A percentile compares a stretch with the other conserved stretches of the same genome.
phyloP scores from a whole-genome alignment of 805 yeast species.

The Candida maesae region DNA sequence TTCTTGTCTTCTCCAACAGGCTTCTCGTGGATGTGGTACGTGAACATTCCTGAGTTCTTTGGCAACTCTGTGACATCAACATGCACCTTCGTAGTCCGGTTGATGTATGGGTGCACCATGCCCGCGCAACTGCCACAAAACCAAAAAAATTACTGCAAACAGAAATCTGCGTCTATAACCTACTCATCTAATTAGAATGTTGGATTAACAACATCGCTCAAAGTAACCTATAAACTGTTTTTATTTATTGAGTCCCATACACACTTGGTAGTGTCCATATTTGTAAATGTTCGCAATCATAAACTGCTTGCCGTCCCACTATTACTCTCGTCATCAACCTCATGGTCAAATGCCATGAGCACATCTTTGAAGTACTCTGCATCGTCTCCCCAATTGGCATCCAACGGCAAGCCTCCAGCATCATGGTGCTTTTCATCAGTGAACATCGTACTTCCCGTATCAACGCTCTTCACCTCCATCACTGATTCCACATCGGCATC shows the following conservation, averaged over 20 bases:
- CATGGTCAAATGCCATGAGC: constrained; percentile 34
- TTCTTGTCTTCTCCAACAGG: constrained; percentile 47
- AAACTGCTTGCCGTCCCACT: not conserved
- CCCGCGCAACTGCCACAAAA: too few species aligned
- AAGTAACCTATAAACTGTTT: too few species aligned
- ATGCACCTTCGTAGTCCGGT: constrained; percentile 61
- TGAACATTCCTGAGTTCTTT: constrained; percentile 60
- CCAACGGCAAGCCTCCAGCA: too few species aligned
- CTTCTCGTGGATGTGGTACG: constrained; percentile 62
- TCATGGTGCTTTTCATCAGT: constrained; percentile 2
- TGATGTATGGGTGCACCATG: too few species aligned
- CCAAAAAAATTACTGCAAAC: too few species aligned
- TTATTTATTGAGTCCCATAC: too few species aligned
- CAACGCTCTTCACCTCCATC: constrained; percentile 8
- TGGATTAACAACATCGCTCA: too few species aligned
- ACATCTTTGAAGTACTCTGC: constrained; percentile 28
- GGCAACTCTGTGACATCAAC: constrained; percentile 72
- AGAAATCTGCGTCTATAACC: too few species aligned
- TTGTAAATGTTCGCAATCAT: too few species aligned
- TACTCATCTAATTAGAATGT: too few species aligned
- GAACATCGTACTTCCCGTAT: constrained; percentile 8
- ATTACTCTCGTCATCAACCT: constrained; percentile 10
- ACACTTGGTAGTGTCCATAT: too few species aligned
- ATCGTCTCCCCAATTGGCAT: constrained; percentile 18
- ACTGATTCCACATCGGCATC: constrained; percentile 29